Percentiles rank a stretch among this genome's conserved stretches.
These are phyloP conservation scores for Cercophora samala DNA, from an alignment of 495 filamentous ascomycete genomes.

Conservation along the genomic window DNA sequence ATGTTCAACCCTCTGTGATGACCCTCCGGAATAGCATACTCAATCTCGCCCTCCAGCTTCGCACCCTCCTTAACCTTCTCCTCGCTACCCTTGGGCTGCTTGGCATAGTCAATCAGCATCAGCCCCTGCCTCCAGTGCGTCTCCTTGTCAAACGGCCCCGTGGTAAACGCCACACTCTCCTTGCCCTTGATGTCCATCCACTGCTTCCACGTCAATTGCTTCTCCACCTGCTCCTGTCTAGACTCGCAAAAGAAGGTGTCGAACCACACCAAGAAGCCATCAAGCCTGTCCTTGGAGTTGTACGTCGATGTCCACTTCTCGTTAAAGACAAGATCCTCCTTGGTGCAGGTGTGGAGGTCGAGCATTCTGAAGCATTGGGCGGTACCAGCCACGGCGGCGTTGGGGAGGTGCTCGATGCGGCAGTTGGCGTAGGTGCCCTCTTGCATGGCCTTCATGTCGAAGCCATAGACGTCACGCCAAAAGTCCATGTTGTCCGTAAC, in stretches of 20 bases:
- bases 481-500: slow-evolving; percentile 87
- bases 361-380: slow-evolving; percentile 66
- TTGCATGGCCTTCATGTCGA: slow-evolving; percentile 91
- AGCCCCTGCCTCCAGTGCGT: slow-evolving; percentile 90
- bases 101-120: slow-evolving; percentile 33
- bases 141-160: slow-evolving; percentile 70
- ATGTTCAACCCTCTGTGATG: slow-evolving; percentile 49
- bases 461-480: slow-evolving; percentile 98
- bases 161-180: slow-evolving; percentile 66
- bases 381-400: slow-evolving; percentile 74
- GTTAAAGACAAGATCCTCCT: slow-evolving; percentile 72
- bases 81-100: slow-evolving; percentile 26
- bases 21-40: slow-evolving; percentile 46
- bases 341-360: slow-evolving; percentile 74
- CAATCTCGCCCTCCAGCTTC: slow-evolving; percentile 44
- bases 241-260: slow-evolving; percentile 70
- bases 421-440: slow-evolving; percentile 77
- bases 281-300: slow-evolving; percentile 47
- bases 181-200: slow-evolving; percentile 29
- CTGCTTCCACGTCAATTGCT: slow-evolving; percentile 26
- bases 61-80: slow-evolving; percentile 31
- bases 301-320: slow-evolving; percentile 56
- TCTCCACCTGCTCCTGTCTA: slow-evolving; percentile 34
- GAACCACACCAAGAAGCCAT: slow-evolving; percentile 77
- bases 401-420: slow-evolving; percentile 78